Evolutionary conservation across 2,329 filamentous ascomycete genomes (phyloP), one percentile per base, ranked within the genome.

Genomic region (Tolypocladium amazonense): DNA sequence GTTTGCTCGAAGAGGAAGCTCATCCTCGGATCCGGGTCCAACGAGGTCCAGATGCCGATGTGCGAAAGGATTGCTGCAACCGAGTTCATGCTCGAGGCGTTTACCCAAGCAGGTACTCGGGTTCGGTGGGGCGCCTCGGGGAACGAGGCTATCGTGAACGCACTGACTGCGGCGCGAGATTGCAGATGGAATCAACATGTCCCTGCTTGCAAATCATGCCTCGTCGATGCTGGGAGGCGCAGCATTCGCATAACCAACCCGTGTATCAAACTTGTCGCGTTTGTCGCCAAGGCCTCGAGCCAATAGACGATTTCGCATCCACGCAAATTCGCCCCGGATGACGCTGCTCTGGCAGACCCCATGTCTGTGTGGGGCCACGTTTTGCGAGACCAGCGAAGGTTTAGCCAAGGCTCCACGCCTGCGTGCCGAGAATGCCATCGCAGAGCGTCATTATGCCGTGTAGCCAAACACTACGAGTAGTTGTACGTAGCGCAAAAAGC

Each of bases 341-440:
- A n/a, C n/a, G n/a, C n/a, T n/a, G n/a, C n/a, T n/a, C n/a, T n/a
- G n/a, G n/a, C n/a, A n/a, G n/a, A n/a, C n/a, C n/a, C n/a, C n/a
- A n/a, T n/a, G n/a, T n/a, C 35, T 37, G 35, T 1, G 35, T 37
- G 35, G 35, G 90, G 90, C 0, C 94, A 88, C 72, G 89, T 87
- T 1, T 87, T 37, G 84, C 67, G 43, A 47, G 23, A 47, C 23
- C 12, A 47, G 43, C 43, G 43, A 47, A 47, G 43, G n/a, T 23
- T 14, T 25, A 25, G 43, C 23, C 5, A 47, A 15, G 33, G 43
- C 43, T 47, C 43, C 23, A 25, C 25, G 23, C 23, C 43, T 25
- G 20, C 23, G 11, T 25, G 11, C 43, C 11, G n/a, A 25, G 7
- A 23, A 47, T 14, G 4, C 43, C 25, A 7, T 47, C 23, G 43